Evolutionary conservation across 352 stramenopile genomes (phyloP), one percentile per base, ranked within the genome.

Genomic region (Peronosclerospora sorghi): DNA sequence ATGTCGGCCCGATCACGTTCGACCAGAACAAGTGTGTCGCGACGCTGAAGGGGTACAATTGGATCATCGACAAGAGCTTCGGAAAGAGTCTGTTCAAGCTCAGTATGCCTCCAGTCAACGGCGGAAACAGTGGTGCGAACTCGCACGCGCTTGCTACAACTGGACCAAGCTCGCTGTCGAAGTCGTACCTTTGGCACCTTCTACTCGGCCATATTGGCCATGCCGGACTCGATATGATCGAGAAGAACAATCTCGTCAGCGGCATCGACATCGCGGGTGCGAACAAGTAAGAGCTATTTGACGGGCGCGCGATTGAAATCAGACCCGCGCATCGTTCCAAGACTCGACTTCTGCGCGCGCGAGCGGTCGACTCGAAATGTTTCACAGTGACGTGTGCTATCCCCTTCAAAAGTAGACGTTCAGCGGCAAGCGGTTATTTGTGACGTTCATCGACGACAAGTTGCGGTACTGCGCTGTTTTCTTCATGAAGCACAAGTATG

Each of bases 391-490:
- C 13, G 32, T 37, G 19, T 37, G 32, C 14, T 17, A n/a, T n/a
- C n/a, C n/a, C n/a, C n/a, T n/a, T n/a, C n/a, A n/a, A n/a, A n/a
- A n/a, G n/a, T n/a, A n/a, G 15, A 37, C n/a, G 19, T 37, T 37
- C 30, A 37, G 32, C 4, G 32, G n/a, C 32, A 37, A 23, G 14
- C 13, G 6, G 4, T 37, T 20, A n/a, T 37, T 20, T 21, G 32
- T 37, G 12, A 37, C 12, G 13, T 37, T 37, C 32, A 23, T 61
- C 6, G 50, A 59, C 38, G 51, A 55, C 20, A 51, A 39, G 10
- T 38, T 34, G 0, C 9, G 51, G 14, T 47, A 41, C 28, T 41
- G 46, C 6, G 10, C 40, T 20, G 35, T 41, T 17, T 56, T 56
- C 15, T 21, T 47, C 21, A 36, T 61, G 32, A 45, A 41, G 17